These are phyloP conservation scores for Microsporum canis DNA, from an alignment of 2,329 filamentous ascomycete species.

Conservation along the genomic window DNA sequence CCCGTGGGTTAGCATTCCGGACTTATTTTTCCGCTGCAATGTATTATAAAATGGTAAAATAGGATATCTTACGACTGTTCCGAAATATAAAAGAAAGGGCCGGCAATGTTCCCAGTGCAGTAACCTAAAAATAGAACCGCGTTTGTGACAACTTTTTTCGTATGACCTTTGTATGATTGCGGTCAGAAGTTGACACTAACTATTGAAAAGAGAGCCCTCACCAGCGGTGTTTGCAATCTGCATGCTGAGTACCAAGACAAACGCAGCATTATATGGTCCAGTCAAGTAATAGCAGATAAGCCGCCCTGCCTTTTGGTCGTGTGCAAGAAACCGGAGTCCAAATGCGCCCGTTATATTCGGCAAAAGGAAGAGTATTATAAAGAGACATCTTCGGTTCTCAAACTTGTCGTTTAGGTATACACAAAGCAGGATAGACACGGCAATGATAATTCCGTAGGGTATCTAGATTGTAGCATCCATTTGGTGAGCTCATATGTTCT, in stretches of 20 bases:
- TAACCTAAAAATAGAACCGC: slow-evolving; percentile 50
- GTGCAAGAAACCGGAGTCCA: slow-evolving; percentile 45
- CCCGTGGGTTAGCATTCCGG: background rate
- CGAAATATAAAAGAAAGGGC: slow-evolving; percentile 52
- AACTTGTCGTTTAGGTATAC: slow-evolving; percentile 40
- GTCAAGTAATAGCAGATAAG: slow-evolving; percentile 43
- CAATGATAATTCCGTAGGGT: slow-evolving; percentile 40
- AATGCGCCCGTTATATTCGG: slow-evolving; percentile 50
- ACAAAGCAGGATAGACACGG: slow-evolving; percentile 40
- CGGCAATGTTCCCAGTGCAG: slow-evolving; percentile 50
- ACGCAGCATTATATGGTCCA: slow-evolving; percentile 45
- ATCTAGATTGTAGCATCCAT: slow-evolving; percentile 23
- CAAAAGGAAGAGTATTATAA: slow-evolving; percentile 46
- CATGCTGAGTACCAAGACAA: slow-evolving; percentile 41
- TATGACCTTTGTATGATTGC: slow-evolving; percentile 36
- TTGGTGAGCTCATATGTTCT: background rate
- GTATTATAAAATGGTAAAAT: background rate
- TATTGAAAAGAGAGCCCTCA: slow-evolving; percentile 11
- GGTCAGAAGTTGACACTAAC: background rate
- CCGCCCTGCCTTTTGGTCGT: slow-evolving; percentile 41
- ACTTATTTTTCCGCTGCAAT: too few relatives aligned
- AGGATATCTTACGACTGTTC: slow-evolving; percentile 33
- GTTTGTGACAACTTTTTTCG: slow-evolving; percentile 55
- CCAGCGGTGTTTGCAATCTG: slow-evolving; percentile 36
- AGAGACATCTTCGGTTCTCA: slow-evolving; percentile 40